Evolutionary conservation across 2,329 filamentous ascomycete genomes (phyloP).

Genomic region (Xylariales sp.): DNA sequence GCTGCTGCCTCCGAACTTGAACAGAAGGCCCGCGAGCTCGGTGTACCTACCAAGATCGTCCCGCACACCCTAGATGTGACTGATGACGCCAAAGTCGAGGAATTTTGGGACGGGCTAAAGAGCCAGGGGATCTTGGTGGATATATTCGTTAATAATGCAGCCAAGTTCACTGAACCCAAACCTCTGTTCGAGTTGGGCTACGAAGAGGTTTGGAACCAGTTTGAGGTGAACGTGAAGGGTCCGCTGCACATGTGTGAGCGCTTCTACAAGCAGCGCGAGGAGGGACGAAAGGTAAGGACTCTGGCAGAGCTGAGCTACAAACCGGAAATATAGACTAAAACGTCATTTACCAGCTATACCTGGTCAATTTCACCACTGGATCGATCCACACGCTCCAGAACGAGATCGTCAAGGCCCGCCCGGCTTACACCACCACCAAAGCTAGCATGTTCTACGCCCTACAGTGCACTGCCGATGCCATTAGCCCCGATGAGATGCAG

Average conservation of each 20-base stretch:
- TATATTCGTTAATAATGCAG: constrained; percentile 28
- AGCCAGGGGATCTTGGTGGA: constrained; percentile 21
- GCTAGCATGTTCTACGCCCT: neutral
- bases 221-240: constrained; percentile 22
- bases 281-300: constrained; percentile 16
- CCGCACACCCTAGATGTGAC: constrained; percentile 17
- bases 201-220: constrained; percentile 17
- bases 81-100: constrained; percentile 26
- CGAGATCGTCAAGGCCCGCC: neutral
- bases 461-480: neutral
- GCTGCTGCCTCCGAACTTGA: constrained; percentile 19
- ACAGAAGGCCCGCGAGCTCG: constrained; percentile 3
- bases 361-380: constrained; percentile 24
- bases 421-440: neutral
- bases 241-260: constrained; percentile 23
- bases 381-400: constrained; percentile 9
- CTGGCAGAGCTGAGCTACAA: too few relatives aligned
- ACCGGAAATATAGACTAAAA: too few relatives aligned
- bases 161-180: constrained; percentile 6
- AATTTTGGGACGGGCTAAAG: constrained; percentile 6
- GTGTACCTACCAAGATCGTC: constrained; percentile 11
- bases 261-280: constrained; percentile 27
- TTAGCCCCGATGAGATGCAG: neutral
- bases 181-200: constrained; percentile 18
- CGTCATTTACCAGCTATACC: neutral